These are phyloP conservation scores for Backusella parvicylindrica DNA, from an alignment of 192 early-diverging fungal genomes.

Conservation along the genomic window DNA sequence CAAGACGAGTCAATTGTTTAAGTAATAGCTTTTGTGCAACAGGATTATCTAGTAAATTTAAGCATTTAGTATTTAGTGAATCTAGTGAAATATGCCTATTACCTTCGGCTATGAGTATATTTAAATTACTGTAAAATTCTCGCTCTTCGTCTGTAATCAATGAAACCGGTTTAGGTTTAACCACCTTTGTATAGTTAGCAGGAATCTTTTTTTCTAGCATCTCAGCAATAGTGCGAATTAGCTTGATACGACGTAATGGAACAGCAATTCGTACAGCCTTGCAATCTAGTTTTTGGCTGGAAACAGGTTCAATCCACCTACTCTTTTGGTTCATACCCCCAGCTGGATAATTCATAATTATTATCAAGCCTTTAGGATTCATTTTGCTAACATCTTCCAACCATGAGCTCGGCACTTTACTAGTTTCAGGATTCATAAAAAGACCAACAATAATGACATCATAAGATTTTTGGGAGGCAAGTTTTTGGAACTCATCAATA, in stretches of 20 bases:
- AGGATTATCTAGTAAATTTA: slow-evolving; percentile 31
- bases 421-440: slow-evolving; percentile 7
- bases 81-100: neutral
- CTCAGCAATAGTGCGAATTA: slow-evolving; percentile 40
- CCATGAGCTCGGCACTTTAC: neutral
- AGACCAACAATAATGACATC: slow-evolving; percentile 31
- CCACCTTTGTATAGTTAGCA: slow-evolving; percentile 17
- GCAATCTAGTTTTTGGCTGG: neutral
- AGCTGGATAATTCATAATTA: slow-evolving; percentile 27
- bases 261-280: slow-evolving; percentile 36
- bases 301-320: neutral
- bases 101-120: slow-evolving; percentile 48
- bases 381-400: slow-evolving; percentile 3
- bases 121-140: slow-evolving; percentile 31
- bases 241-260: slow-evolving; percentile 41
- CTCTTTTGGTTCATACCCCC: slow-evolving; percentile 5
- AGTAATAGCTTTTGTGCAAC: slow-evolving; percentile 44
- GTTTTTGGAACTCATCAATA: slow-evolving; percentile 2
- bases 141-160: slow-evolving; percentile 39
- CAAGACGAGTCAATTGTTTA: slow-evolving; percentile 42
- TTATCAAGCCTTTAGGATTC: slow-evolving; percentile 2
- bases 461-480: neutral
- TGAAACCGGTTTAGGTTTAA: slow-evolving; percentile 28
- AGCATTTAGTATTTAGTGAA: neutral
- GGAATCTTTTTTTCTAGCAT: slow-evolving; percentile 31